Evolutionary conservation across 768 basidiomycete species (phyloP).

Genomic region (Suillus lakei): DNA sequence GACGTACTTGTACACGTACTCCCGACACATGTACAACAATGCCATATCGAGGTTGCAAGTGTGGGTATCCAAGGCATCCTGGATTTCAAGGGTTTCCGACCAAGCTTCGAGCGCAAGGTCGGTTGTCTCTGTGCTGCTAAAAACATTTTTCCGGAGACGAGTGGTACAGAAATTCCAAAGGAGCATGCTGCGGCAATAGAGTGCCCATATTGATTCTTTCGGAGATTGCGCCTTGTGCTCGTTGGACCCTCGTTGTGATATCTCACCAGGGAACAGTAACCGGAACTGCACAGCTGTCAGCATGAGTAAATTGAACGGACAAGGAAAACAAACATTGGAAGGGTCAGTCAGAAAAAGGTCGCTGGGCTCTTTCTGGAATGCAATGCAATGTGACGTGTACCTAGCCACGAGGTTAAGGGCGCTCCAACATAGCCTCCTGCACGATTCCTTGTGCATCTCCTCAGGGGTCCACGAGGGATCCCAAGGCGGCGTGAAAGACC

Average conservation of each 20-base stretch:
- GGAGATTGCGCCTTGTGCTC: constrained; percentile 54
- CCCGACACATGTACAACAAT: constrained; percentile 67
- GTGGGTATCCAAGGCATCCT: constrained; percentile 70
- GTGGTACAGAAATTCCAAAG: constrained; percentile 73
- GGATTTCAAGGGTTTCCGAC: constrained; percentile 68
- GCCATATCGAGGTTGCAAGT: constrained; percentile 72
- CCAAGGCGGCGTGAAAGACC: constrained; percentile 64
- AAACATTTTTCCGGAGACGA: constrained; percentile 49
- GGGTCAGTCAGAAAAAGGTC: constrained; percentile 66
- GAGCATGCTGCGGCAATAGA: constrained; percentile 83
- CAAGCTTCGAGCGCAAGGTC: constrained; percentile 65
- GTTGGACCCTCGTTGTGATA: constrained; percentile 52
- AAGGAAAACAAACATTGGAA: constrained; percentile 56
- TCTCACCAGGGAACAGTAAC: constrained; percentile 80
- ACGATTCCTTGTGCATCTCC: constrained; percentile 69
- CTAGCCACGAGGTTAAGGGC: constrained; percentile 70
- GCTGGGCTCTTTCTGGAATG: constrained; percentile 61
- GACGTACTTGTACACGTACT: constrained; percentile 77
- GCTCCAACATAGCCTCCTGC: constrained; percentile 78
- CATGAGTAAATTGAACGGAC: constrained; percentile 10
- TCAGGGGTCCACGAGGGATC: constrained; percentile 56
- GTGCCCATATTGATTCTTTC: constrained; percentile 82
- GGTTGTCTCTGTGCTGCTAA: constrained; percentile 55
- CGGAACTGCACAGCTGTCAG: constrained; percentile 17
- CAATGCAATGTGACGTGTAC: constrained; percentile 71